These are phyloP conservation scores for Pichia cabralensis DNA, from an alignment of 805 yeast species.

Conservation along the genomic window DNA sequence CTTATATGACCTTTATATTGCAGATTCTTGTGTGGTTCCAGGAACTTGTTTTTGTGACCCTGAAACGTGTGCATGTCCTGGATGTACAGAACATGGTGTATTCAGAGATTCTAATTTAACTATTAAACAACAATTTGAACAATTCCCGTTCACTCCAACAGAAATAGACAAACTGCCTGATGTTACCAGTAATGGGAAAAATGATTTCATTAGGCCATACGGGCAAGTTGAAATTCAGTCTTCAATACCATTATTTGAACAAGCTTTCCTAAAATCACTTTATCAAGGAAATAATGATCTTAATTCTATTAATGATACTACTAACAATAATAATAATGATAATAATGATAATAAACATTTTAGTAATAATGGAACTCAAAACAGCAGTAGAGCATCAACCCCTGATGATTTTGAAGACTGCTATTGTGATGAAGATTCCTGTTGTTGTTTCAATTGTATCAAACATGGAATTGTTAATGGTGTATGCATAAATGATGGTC, in stretches of 20 bases:
- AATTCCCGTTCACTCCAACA: constrained; percentile 9
- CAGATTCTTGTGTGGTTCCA: constrained; percentile 26
- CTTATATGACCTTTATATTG: constrained; percentile 23
- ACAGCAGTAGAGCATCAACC: background rate
- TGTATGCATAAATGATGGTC: constrained; percentile 21
- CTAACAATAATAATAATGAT: background rate
- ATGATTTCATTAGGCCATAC: constrained; percentile 8
- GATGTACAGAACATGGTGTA: constrained; percentile 22
- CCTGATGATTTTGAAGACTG: constrained; percentile 16
- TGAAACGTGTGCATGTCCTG: constrained; percentile 23
- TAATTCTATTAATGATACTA: background rate
- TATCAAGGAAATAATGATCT: background rate
- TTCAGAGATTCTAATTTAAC: constrained; percentile 8
- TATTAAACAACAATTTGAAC: constrained; percentile 12
- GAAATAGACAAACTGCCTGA: background rate
- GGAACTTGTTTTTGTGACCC: constrained; percentile 28
- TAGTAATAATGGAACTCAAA: background rate
- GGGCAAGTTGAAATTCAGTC: constrained; percentile 21
- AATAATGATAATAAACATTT: no score
- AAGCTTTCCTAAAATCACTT: constrained; percentile 7
- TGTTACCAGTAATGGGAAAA: background rate
- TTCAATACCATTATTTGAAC: constrained; percentile 9
- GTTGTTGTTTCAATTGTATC: constrained; percentile 27
- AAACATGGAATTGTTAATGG: constrained; percentile 26
- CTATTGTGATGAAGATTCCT: constrained; percentile 23